phyloP scores from a whole-genome alignment of 495 filamentous ascomycete genomes.

The Parathielavia appendiculata region DNA sequence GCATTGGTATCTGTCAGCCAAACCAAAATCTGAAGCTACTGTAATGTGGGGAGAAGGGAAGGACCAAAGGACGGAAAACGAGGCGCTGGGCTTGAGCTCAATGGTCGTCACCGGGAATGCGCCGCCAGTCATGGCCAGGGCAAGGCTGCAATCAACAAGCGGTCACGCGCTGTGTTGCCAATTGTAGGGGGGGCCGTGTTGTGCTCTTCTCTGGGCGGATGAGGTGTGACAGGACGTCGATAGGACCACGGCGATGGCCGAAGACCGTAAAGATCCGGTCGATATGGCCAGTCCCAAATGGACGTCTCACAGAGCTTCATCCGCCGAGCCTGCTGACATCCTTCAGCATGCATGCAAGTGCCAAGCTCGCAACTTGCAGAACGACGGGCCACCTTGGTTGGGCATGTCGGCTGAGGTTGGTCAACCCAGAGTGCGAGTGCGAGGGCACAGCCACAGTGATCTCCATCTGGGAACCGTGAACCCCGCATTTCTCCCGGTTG shows the following conservation, averaged over 20 bases:
- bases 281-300: too few species aligned
- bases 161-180: too few species aligned
- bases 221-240: background rate
- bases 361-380: background rate
- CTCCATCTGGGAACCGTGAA: background rate
- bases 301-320: conserved; percentile 1
- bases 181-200: too few species aligned
- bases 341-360: background rate
- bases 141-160: too few species aligned
- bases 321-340: background rate
- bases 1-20: conserved; percentile 7
- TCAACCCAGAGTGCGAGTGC: background rate
- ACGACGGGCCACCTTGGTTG: background rate
- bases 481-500: conserved; percentile 4
- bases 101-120: too few species aligned
- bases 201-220: too few species aligned
- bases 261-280: background rate
- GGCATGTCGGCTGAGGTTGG: background rate
- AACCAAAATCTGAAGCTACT: background rate
- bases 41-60: background rate
- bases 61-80: background rate
- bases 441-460: conserved; percentile 5
- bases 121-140: too few species aligned
- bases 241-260: background rate
- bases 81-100: too few species aligned